A percentile compares a stretch with the other conserved stretches of the same genome.
Conservation (phyloP, 1,139 yeast genomes). For the Diutina catenulata region DNA sequence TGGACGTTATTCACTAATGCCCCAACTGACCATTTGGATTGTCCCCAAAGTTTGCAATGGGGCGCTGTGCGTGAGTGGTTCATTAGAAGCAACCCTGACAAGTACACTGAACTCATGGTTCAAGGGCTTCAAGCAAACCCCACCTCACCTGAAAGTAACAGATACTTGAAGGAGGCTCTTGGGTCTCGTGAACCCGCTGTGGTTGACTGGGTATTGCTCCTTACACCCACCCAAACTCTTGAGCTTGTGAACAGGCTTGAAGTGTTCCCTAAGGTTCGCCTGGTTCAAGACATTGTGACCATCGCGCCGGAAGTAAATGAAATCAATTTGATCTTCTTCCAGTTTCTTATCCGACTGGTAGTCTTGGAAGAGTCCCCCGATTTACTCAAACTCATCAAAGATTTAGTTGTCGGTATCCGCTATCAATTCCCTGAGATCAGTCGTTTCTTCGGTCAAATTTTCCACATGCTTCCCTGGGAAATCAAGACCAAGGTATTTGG, state of each 20-base stretch:
- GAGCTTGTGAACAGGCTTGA: background rate
- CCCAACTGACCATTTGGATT: too few relatives aligned
- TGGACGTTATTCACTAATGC: too few relatives aligned
- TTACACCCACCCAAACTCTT: background rate
- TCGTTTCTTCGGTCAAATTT: slow-evolving; percentile 2
- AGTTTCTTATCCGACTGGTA: background rate
- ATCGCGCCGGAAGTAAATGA: background rate
- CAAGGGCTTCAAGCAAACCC: background rate
- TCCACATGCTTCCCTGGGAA: background rate
- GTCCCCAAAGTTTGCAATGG: too few relatives aligned
- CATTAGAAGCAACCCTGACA: background rate
- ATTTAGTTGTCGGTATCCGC: background rate
- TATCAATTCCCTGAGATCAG: slow-evolving; percentile 1
- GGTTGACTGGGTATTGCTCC: background rate
- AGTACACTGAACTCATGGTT: background rate
- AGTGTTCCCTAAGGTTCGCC: background rate
- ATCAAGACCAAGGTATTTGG: background rate
- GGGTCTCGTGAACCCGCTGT: background rate
- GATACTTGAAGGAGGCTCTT: background rate
- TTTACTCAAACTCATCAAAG: background rate
- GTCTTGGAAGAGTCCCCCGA: background rate
- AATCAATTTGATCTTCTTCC: background rate
- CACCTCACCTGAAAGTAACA: background rate
- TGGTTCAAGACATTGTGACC: too few relatives aligned
- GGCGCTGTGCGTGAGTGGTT: slow-evolving; percentile 1